Conservation (phyloP, 257 asterid species). For the Nyctanthes arbortristis region DNA sequence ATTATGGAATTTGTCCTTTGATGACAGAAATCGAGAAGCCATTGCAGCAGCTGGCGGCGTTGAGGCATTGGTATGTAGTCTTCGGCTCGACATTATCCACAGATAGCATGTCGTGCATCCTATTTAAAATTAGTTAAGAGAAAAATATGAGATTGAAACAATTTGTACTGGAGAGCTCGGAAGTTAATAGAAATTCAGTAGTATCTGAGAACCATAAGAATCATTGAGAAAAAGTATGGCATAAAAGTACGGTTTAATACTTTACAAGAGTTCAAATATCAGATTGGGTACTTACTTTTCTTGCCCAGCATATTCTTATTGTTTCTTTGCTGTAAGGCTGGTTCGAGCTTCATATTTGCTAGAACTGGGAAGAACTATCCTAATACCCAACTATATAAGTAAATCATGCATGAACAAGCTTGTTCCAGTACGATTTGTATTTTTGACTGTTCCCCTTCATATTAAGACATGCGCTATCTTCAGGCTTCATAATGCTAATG, state of each 20-base stretch:
- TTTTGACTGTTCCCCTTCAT: slow-evolving; percentile 14
- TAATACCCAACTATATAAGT: not conserved
- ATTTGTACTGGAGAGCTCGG: no score
- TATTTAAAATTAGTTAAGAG: not conserved
- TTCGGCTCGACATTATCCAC: not conserved
- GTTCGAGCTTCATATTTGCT: not conserved
- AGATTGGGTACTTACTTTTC: not conserved
- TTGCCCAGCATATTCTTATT: not conserved
- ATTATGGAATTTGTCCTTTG: slow-evolving; percentile 86
- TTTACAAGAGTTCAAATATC: slow-evolving; percentile 2
- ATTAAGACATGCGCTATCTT: slow-evolving; percentile 1
- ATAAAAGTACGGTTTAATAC: not conserved
- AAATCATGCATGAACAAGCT: slow-evolving; percentile 10
- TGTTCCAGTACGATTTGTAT: not conserved
- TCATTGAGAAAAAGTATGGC: not conserved
- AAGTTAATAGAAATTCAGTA: not conserved
- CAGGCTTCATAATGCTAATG: not conserved
- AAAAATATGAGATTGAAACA: not conserved
- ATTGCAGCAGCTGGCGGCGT: slow-evolving; percentile 88
- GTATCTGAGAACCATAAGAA: not conserved
- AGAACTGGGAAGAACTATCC: not conserved
- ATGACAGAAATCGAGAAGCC: slow-evolving; percentile 87
- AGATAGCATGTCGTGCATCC: not conserved
- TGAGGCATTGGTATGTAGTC: slow-evolving; percentile 75
- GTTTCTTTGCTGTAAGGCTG: not conserved